These are phyloP conservation scores for Juglanconis sp. DNA, from an alignment of 2,329 filamentous ascomycete genomes.

Conservation along the genomic window DNA sequence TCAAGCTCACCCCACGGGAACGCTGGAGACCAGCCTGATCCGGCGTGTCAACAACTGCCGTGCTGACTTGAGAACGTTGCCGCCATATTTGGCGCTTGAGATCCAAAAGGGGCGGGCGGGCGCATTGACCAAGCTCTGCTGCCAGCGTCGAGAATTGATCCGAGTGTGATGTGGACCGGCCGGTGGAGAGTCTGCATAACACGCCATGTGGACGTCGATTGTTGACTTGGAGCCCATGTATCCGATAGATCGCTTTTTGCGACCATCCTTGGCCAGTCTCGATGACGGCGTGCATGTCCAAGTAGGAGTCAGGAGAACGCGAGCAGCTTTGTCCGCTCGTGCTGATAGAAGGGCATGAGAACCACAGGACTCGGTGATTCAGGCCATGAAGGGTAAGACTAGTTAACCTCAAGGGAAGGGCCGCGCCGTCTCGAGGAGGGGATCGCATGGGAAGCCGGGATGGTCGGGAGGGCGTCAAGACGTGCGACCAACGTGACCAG, in stretches of 20 bases:
- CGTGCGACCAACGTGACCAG: background rate
- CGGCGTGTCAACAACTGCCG: no score
- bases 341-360: no score
- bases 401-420: slow-evolving; percentile 12
- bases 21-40: no score
- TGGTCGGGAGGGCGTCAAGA: background rate
- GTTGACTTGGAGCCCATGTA: background rate
- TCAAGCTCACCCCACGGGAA: no score
- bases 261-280: no score
- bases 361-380: no score
- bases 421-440: slow-evolving; percentile 2
- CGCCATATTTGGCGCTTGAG: background rate
- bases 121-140: background rate
- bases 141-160: background rate
- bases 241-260: no score
- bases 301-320: background rate
- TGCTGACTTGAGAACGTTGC: no score
- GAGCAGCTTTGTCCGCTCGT: background rate
- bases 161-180: background rate
- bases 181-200: no score
- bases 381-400: background rate
- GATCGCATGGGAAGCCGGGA: background rate
- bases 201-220: background rate
- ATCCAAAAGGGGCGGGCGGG: background rate
- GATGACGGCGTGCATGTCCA: no score